These are phyloP conservation scores for Russula sp. DNA, from an alignment of 768 basidiomycete genomes.

Conservation along the genomic window DNA sequence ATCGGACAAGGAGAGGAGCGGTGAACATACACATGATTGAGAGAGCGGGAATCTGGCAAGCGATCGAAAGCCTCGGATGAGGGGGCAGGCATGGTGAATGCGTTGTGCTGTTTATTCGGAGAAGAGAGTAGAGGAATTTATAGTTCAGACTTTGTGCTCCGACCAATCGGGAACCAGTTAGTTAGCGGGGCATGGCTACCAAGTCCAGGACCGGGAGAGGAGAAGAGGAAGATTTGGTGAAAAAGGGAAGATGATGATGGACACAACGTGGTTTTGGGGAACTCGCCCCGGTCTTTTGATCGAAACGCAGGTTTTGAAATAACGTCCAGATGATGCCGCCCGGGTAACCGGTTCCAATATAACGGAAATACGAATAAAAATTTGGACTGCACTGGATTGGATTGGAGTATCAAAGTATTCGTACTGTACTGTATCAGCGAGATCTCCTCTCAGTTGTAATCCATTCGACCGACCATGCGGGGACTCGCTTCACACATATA, in stretches of 20 bases:
- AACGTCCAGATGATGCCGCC: neutral
- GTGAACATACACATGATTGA: slow-evolving; percentile 23
- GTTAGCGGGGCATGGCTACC: slow-evolving; percentile 10
- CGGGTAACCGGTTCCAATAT: slow-evolving; percentile 5
- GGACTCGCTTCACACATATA: neutral
- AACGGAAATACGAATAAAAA: neutral
- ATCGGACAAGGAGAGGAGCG: neutral
- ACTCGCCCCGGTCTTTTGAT: slow-evolving; percentile 19
- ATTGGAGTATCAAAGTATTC: neutral
- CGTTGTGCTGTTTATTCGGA: no score
- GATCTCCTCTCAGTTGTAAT: neutral
- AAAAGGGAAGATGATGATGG: slow-evolving; percentile 3
- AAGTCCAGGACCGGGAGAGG: slow-evolving; percentile 15
- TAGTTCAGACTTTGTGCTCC: slow-evolving; percentile 19
- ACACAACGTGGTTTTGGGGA: neutral
- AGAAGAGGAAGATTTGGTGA: neutral
- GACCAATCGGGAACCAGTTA: slow-evolving; percentile 20
- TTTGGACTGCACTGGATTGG: neutral
- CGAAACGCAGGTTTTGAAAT: slow-evolving; percentile 12
- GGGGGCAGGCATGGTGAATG: slow-evolving; percentile 21
- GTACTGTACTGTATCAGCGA: neutral
- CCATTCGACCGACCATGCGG: no score
- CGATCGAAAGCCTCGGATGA: slow-evolving; percentile 18
- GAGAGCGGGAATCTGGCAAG: slow-evolving; percentile 21
- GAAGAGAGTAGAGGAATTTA: slow-evolving; percentile 13